Evolutionary conservation across 306 rosid species (phyloP), one percentile per base, ranked within the genome.

Genomic region (Dalbergia oliveri): DNA sequence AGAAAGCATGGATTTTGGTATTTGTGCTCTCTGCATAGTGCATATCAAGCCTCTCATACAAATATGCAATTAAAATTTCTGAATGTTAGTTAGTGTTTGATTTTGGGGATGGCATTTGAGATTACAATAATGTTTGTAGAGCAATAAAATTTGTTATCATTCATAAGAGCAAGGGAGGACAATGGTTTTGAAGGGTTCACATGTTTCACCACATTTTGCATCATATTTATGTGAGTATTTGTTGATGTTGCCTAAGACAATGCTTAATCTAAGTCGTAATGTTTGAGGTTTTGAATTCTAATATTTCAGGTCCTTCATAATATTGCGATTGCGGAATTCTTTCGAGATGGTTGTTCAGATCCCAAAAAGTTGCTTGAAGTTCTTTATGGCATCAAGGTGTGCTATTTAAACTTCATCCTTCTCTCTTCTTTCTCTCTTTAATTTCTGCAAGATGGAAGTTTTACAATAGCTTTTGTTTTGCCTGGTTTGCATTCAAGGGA

Each of bases 301-400:
- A 75, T 75, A 41, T 84, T 50, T 84, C 91, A 96, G 99, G 91
- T 93, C 78, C 87, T 87, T 81, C 99, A 96, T 86, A 96, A 96
- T 84, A 88, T 89, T 13, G 97, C 94, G 58, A 86, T 96, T 72
- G 91, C 97, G 2, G 97, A 96, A 71, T 93, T 84, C 86, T 89
- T 86, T 62, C 90, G 90, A 69, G 97, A 88, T 85, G 97, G 97
- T 70, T 96, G 94, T 78, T 91, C 94, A 66, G 94, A 90, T 88
- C 97, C 98, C 31, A 90, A 81, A 79, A 90, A 84, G 83, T 85
- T 96, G 87, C 97, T 96, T 75, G 94, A 90, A 81, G 91, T 87
- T 18, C 89, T 96, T 49, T 89, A 91, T 80, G 85, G 84, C 47
- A 89, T 91, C 67, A 96, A 93, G 98, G 99, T 93, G 85, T 75